These are phyloP conservation scores for Gyromitra esculenta DNA, from an alignment of 2,329 filamentous ascomycete species.

Conservation along the genomic window DNA sequence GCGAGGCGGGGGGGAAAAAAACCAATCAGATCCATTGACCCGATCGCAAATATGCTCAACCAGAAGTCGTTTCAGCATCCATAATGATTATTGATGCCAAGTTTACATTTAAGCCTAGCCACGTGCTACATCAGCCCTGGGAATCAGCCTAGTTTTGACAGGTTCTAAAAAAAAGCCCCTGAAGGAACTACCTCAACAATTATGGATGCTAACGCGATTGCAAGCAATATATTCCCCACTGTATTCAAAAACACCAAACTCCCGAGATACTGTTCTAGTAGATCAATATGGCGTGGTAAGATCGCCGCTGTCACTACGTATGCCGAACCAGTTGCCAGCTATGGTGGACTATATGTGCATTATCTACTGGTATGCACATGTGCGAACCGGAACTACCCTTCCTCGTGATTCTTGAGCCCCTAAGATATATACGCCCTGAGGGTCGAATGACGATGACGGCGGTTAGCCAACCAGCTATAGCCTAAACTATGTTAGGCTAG, in stretches of 20 bases:
- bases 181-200: neutral
- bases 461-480: too few species aligned
- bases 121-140: neutral
- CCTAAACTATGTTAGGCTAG: too few species aligned
- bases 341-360: neutral
- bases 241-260: neutral
- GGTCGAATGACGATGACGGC: too few species aligned
- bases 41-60: neutral
- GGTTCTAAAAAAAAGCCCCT: neutral
- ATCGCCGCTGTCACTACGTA: neutral
- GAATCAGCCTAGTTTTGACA: neutral
- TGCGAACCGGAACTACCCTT: too few species aligned
- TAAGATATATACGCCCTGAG: too few species aligned
- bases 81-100: neutral
- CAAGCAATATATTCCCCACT: neutral
- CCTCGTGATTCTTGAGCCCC: too few species aligned
- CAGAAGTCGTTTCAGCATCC: neutral
- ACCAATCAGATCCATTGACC: neutral
- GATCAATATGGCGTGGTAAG: neutral
- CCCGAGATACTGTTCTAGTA: neutral
- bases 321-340: neutral
- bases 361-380: too few species aligned
- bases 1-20: neutral
- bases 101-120: conserved; percentile 13
- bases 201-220: neutral